Evolutionary conservation across 371 early-diverging fungal genomes (phyloP).

Genomic region (Fennellomyces sp.): DNA sequence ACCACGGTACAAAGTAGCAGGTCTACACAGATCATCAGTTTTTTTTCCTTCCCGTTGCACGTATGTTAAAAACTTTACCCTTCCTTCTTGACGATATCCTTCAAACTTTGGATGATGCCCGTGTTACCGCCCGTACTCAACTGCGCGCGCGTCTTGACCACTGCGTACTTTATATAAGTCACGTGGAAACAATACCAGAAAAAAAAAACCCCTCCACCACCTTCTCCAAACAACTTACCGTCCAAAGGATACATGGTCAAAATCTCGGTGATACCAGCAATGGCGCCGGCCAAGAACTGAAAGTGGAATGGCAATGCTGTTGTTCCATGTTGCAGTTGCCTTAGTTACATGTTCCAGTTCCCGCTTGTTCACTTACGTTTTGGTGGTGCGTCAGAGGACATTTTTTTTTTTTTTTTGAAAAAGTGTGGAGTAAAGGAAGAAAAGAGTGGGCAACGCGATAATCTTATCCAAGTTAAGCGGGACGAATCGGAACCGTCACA

Average conservation of each 20-base stretch:
- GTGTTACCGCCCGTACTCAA: conserved; percentile 74
- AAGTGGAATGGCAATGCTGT: conserved; percentile 88
- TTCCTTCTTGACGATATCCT: conserved; percentile 89
- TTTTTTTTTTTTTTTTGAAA: background rate
- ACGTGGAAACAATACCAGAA: background rate
- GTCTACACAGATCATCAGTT: too few species aligned
- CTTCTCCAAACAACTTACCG: conserved; percentile 46
- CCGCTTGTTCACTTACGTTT: conserved; percentile 23
- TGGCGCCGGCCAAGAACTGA: conserved; percentile 92
- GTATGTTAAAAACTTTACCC: conserved; percentile 70
- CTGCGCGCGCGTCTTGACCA: conserved; percentile 97
- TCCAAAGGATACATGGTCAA: conserved; percentile 97
- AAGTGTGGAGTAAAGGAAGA: conserved; percentile 1
- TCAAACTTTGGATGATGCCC: conserved; percentile 38
- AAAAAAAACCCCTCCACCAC: background rate
- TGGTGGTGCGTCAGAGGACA: conserved; percentile 30
- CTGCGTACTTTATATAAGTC: conserved; percentile 28
- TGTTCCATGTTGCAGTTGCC: background rate
- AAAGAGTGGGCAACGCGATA: background rate
- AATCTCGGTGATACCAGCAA: conserved; percentile 96
- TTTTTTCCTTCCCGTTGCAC: too few species aligned
- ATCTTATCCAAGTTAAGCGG: background rate
- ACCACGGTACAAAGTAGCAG: conserved; percentile 88
- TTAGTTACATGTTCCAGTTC: background rate
- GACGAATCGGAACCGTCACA: background rate